Evolutionary conservation across 2,329 filamentous ascomycete species (phyloP).

Genomic region (Nigrospora sphaerica): DNA sequence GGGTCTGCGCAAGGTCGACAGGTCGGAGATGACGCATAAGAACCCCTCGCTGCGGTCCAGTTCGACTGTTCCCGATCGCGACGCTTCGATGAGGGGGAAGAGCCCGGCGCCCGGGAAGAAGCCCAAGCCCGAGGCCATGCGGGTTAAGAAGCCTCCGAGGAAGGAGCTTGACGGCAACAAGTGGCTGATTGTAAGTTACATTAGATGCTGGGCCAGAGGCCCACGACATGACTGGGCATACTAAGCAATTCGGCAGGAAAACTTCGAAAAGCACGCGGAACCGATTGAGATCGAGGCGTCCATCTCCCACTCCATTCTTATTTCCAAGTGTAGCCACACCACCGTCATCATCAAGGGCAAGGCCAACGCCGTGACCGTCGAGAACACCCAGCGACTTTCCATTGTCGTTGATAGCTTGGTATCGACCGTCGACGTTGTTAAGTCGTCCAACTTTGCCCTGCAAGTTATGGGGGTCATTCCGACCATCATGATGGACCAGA

Average conservation of each 20-base stretch:
- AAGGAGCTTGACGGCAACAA: conserved; percentile 84
- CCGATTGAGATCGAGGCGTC: conserved; percentile 76
- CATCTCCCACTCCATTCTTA: conserved; percentile 82
- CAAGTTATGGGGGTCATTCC: conserved; percentile 83
- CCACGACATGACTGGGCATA: too few species aligned
- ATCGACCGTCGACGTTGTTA: conserved; percentile 69
- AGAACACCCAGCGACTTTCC: conserved; percentile 79
- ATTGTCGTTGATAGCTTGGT: conserved; percentile 61
- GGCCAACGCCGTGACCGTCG: conserved; percentile 92
- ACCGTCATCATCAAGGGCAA: conserved; percentile 88
- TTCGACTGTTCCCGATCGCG: conserved; percentile 59
- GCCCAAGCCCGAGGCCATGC: conserved; percentile 80
- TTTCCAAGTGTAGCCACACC: conserved; percentile 85
- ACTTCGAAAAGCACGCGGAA: conserved; percentile 70
- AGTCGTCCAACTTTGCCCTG: conserved; percentile 89
- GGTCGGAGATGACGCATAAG: conserved; percentile 96
- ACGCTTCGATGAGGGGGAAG: conserved; percentile 57
- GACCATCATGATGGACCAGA: conserved; percentile 85
- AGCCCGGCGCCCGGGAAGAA: conserved; percentile 84
- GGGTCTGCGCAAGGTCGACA: conserved; percentile 86
- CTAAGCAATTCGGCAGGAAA: conserved; percentile 56
- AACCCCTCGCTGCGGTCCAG: conserved; percentile 78
- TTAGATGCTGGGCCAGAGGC: background rate
- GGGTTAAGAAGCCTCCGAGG: conserved; percentile 71
- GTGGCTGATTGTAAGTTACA: conserved; percentile 68